A percentile compares a stretch with the other conserved stretches of the same genome.
phyloP scores from a whole-genome alignment of 202 grass and related monocot genomes.

The Setaria viridis region DNA sequence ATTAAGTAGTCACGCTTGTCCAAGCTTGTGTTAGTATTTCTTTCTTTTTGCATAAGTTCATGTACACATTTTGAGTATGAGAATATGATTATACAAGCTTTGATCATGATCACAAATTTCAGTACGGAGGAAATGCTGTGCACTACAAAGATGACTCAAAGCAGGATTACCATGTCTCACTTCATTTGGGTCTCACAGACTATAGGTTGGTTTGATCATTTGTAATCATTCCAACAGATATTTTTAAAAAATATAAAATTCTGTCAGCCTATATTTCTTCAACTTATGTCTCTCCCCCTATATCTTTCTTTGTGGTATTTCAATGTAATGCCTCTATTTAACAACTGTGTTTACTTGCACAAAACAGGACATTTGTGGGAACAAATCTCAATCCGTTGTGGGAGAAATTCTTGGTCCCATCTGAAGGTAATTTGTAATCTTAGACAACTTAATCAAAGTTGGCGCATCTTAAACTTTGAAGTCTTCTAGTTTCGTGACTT shows the following conservation, averaged over 20 bases:
- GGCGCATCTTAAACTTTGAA: background rate
- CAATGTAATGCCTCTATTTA: background rate
- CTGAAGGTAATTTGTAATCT: constrained; percentile 62
- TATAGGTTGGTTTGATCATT: constrained; percentile 62
- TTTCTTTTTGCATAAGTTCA: background rate
- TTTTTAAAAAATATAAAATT: background rate
- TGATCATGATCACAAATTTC: constrained; percentile 44
- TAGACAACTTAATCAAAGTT: background rate
- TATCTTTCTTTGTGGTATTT: constrained; percentile 12
- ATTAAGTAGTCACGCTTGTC: background rate
- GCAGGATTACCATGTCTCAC: constrained; percentile 53
- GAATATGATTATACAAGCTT: background rate
- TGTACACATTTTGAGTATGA: background rate
- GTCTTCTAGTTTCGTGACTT: background rate
- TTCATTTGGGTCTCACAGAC: constrained; percentile 92
- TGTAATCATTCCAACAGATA: background rate
- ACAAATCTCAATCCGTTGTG: constrained; percentile 93
- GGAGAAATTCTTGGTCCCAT: constrained; percentile 77
- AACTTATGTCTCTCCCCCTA: background rate
- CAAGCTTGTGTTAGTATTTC: constrained; percentile 19
- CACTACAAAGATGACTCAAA: constrained; percentile 54
- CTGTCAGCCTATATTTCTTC: background rate
- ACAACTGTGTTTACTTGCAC: constrained; percentile 19
- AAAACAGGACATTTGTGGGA: constrained; percentile 88
- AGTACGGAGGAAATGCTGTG: constrained; percentile 72